Conservation (phyloP, 768 basidiomycete species). For the Kondoa malvinella region DNA sequence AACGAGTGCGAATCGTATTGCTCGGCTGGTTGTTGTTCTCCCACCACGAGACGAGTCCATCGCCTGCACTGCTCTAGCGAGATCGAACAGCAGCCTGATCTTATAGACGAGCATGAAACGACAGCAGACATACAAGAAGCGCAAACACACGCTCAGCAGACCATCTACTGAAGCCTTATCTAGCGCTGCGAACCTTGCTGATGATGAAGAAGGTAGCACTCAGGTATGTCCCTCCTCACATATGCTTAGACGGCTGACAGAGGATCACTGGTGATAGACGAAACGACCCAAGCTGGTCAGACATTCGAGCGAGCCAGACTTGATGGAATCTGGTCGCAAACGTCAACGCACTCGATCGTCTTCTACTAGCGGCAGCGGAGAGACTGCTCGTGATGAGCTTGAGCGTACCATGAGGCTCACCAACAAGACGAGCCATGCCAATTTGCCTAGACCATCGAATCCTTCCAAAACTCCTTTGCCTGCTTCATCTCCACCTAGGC, state of each 20-base stretch:
- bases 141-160: no score
- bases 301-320: background rate
- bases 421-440: background rate
- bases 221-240: background rate
- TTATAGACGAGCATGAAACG: no score
- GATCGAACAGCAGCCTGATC: no score
- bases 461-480: background rate
- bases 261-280: background rate
- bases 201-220: background rate
- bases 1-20: no score
- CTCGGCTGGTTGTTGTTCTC: no score
- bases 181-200: background rate
- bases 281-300: background rate
- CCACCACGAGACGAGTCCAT: no score
- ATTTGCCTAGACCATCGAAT: background rate
- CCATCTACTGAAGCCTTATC: no score
- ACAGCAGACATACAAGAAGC: no score
- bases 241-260: background rate
- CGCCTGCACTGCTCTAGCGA: no score
- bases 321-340: background rate
- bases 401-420: background rate
- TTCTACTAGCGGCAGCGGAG: background rate
- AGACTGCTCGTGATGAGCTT: background rate
- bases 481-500: background rate
- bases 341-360: background rate